Evolutionary conservation across 1,139 yeast genomes (phyloP), one percentile per base, ranked within the genome.

Genomic region (Pichia sp.): DNA sequence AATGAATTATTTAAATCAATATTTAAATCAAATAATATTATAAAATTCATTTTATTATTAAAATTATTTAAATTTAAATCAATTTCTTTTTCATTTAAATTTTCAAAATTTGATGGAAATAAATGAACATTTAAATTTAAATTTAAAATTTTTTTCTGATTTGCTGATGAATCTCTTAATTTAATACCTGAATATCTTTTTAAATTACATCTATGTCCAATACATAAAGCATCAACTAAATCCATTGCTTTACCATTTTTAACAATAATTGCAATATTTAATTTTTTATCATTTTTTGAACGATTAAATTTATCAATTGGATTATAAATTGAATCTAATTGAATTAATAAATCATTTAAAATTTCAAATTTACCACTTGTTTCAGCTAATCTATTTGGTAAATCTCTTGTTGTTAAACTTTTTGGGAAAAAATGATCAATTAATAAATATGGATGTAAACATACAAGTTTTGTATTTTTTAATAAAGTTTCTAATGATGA

Each of bases 381-480:
- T 46, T 84, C 90, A 10, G 85, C 85, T 47, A 90, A 66, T 59
- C 83, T 78, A 39, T 72, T 71, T 2, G 95, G 92, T 56, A 85
- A 81, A 56, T 89, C 96, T 63, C 84, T 83, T 47, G 83, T 78
- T 6, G 82, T 74, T 51, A 90, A 69, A 54, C 84, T 83, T 62
- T 86, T 88, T 30, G 97, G 97, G 75, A 88, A 76, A 59, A 86
- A 85, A 63, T 88, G 95, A 54, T 82, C 84, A 47, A 90, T 88
- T 47, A 92, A 68, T 45, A 90, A 68, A 60, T 85, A 90, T 1
- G 97, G 97, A 66, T 92, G 98, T 0, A 92, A 80, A 34, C 94
- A 81, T 4, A 89, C 94, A 40, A 83, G 71, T 65, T 83, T 84
- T 45, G 92, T 79, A 66, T 88, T 89, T 52, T 76, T 68, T 55